These are phyloP conservation scores for Neurospora sp. DNA, from an alignment of 495 filamentous ascomycete genomes.

Conservation along the genomic window DNA sequence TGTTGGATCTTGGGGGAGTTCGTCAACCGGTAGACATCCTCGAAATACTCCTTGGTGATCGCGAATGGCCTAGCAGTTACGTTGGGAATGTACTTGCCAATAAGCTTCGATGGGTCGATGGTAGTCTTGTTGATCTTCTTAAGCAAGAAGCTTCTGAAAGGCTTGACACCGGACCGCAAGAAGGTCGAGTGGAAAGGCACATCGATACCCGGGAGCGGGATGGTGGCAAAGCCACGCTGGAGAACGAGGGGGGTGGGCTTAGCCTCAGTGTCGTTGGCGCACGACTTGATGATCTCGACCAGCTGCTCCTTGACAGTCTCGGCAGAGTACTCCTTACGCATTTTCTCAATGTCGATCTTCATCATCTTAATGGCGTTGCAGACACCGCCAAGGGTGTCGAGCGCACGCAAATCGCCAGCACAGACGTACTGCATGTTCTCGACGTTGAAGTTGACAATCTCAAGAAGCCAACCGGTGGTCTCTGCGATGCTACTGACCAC, in stretches of 20 bases:
- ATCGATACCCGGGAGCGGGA: constrained; percentile 92
- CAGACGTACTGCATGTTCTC: constrained; percentile 98
- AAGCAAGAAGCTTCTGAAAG: constrained; percentile 90
- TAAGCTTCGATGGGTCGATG: constrained; percentile 89
- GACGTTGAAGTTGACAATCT: constrained; percentile 99
- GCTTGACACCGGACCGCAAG: constrained; percentile 93
- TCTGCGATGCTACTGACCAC: constrained; percentile 88
- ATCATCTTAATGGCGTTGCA: constrained; percentile 91
- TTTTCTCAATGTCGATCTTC: constrained; percentile 89
- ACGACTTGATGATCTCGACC: constrained; percentile 66
- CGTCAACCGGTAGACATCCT: constrained; percentile 91
- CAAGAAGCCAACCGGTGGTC: constrained; percentile 86
- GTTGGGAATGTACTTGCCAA: constrained; percentile 99
- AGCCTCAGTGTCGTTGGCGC: constrained; percentile 70
- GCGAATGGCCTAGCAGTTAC: constrained; percentile 93
- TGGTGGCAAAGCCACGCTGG: constrained; percentile 91
- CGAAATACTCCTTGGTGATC: constrained; percentile 96
- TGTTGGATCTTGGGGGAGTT: constrained; percentile 86
- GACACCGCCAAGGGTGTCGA: constrained; percentile 86
- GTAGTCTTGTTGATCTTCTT: constrained; percentile 99
- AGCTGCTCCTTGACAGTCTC: constrained; percentile 44
- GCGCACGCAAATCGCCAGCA: constrained; percentile 89
- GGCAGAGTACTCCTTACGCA: constrained; percentile 75
- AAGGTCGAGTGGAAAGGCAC: constrained; percentile 99
- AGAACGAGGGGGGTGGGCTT: constrained; percentile 84